Base-by-base conservation (phyloP, 75 land plant genomes). In the Cupressus sempervirens region DNA sequence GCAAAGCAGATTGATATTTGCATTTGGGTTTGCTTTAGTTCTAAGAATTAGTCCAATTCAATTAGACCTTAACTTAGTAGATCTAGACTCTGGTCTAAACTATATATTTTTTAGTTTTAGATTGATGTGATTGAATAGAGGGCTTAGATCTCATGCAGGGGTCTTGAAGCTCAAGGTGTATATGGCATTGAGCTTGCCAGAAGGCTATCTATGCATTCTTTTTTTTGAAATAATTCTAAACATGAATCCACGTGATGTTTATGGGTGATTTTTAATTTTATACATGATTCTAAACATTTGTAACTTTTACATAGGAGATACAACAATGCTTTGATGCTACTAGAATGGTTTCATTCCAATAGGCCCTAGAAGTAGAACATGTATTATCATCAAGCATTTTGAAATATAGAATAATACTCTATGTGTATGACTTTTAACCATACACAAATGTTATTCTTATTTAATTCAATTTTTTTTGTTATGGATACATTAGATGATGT, bases 71-170 rank as follows among this genome's bases (percentile, higher is more conserved):
- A 8, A 9, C 79, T 38, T 38, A 6, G 41, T 38, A 36, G 43
- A 75, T 2, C 43, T 76, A 76, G 4, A 76, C 38, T 76, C 18
- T 7, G 23, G 67, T 23, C 43, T 38, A 5, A 76, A 76, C 7
- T 40, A 30, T 38, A 16, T 76, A 18, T 76, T 14, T 76, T 76
- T 1, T 34, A 67, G 1, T 56, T 53, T 15, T 68, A 90, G 90
- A 87, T 90, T 76, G 91, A 90, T 36, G 91, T 90, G 50, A 89
- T 82, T 18, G 91, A 90, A 82, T 90, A 90, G 91, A 86, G 91
- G 65, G 88, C 91, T 52, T 80, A 88, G 48, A 77, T 90, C n/a
- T 90, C n/a, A 90, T 52, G 73, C 38, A 84, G 75, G 58, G 91
- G 81, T 73, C 87, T 90, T 35, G 48, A 88, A 67, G 70, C 62